Conservation (phyloP, 106 monocot genomes). For the Dendrobium huoshanense region DNA sequence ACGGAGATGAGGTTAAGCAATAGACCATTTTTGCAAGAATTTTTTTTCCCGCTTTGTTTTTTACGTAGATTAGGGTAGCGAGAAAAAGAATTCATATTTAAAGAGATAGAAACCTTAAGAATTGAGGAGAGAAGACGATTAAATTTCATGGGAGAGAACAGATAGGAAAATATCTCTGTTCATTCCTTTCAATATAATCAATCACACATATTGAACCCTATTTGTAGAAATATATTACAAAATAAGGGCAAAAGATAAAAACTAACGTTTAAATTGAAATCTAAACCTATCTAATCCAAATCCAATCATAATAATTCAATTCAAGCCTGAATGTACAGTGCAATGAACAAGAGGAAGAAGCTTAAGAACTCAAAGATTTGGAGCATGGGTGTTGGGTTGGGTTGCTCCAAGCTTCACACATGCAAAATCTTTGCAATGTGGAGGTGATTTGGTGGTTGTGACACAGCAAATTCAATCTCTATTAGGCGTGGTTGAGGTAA, state of each 20-base stretch:
- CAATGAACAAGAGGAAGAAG: no score
- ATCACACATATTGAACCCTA: background rate
- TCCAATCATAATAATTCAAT: background rate
- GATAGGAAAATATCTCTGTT: background rate
- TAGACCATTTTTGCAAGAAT: background rate
- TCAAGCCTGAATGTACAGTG: background rate
- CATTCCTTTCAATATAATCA: background rate
- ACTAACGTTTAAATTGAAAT: background rate
- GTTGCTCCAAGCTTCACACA: no score
- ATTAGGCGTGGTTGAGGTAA: no score
- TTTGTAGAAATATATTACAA: background rate
- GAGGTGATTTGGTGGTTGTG: no score
- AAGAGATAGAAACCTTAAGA: background rate
- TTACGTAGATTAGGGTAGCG: background rate
- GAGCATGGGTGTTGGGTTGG: no score
- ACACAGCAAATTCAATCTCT: no score
- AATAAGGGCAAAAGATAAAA: background rate
- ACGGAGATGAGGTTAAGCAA: slow-evolving; percentile 63
- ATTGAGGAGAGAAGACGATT: background rate
- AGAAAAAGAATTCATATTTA: background rate
- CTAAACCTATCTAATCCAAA: background rate
- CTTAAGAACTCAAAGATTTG: no score
- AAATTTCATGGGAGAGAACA: background rate
- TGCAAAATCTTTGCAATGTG: no score
- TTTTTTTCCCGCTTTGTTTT: background rate